phyloP scores from a whole-genome alignment of 352 stramenopile genomes.

The Phytophthora meadii region DNA sequence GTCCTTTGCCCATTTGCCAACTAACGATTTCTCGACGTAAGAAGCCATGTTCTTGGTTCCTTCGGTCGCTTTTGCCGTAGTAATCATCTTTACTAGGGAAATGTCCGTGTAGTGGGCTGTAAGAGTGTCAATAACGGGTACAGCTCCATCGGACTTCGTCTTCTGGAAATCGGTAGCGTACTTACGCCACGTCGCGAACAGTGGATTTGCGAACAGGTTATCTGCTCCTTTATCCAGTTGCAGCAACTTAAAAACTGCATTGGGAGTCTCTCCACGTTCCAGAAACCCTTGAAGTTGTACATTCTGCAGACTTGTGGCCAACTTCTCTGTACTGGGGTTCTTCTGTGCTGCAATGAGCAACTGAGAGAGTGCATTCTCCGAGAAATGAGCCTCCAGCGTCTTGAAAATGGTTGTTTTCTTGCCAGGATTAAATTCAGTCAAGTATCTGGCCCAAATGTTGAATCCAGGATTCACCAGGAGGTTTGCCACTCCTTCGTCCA shows the following conservation, averaged over 20 bases:
- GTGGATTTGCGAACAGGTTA: slow-evolving; percentile 6
- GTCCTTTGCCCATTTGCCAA: slow-evolving; percentile 1
- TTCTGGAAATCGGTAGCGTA: slow-evolving; percentile 2
- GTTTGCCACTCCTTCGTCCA: background rate
- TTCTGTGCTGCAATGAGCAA: slow-evolving; percentile 2
- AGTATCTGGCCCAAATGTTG: slow-evolving; percentile 15
- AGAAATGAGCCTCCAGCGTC: background rate
- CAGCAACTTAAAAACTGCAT: slow-evolving; percentile 11
- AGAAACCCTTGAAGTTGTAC: background rate
- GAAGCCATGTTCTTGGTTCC: slow-evolving; percentile 3
- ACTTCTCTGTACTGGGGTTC: background rate
- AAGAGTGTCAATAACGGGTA: slow-evolving; percentile 1
- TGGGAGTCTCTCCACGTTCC: background rate
- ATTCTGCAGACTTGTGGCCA: slow-evolving; percentile 5
- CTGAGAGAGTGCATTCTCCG: background rate
- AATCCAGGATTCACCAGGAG: slow-evolving; percentile 3
- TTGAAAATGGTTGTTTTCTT: slow-evolving; percentile 3
- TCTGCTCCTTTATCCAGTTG: slow-evolving; percentile 10
- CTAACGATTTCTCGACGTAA: background rate
- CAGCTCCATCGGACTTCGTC: background rate
- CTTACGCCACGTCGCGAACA: slow-evolving; percentile 3
- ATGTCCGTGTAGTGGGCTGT: slow-evolving; percentile 5
- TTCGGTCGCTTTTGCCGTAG: background rate
- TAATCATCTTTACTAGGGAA: slow-evolving; percentile 2
- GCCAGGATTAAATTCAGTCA: slow-evolving; percentile 9